Conservation (phyloP, 345 rosid species). For the Mangifera indica region DNA sequence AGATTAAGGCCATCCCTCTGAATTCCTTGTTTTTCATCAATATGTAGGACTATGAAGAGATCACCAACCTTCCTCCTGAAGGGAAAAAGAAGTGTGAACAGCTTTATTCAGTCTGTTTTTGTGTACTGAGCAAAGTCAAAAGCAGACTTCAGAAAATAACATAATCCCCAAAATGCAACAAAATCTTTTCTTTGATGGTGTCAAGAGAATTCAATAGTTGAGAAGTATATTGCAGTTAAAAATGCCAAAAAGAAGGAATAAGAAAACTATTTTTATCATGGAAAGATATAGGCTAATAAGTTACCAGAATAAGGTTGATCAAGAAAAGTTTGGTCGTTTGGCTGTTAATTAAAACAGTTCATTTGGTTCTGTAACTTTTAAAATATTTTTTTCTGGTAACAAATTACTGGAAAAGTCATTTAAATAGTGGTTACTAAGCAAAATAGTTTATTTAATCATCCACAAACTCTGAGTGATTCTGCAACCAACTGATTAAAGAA, state of each 20-base stretch:
- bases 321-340: too few species aligned
- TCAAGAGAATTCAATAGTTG: not conserved
- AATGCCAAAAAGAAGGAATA: not conserved
- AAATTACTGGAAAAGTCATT: too few species aligned
- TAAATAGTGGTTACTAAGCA: too few species aligned
- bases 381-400: too few species aligned
- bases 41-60: slow-evolving; percentile 59
- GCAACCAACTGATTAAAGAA: too few species aligned
- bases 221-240: not conserved
- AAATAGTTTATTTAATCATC: too few species aligned
- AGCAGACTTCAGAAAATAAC: not conserved
- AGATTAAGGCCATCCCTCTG: slow-evolving; percentile 77
- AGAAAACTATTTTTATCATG: too few species aligned
- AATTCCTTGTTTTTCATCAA: slow-evolving; percentile 75
- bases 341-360: too few species aligned
- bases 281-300: too few species aligned
- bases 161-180: not conserved
- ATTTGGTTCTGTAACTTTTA: too few species aligned
- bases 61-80: slow-evolving; percentile 74
- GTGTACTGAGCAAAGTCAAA: slow-evolving; percentile 2
- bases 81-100: not conserved
- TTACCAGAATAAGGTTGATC: too few species aligned
- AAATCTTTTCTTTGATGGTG: not conserved
- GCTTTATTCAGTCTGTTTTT: not conserved
- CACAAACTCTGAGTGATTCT: too few species aligned